A percentile compares a stretch with the other conserved stretches of the same genome.
These are phyloP conservation scores for Dichomitus squalens DNA, from an alignment of 1,284 basidiomycete genomes.

Conservation along the genomic window DNA sequence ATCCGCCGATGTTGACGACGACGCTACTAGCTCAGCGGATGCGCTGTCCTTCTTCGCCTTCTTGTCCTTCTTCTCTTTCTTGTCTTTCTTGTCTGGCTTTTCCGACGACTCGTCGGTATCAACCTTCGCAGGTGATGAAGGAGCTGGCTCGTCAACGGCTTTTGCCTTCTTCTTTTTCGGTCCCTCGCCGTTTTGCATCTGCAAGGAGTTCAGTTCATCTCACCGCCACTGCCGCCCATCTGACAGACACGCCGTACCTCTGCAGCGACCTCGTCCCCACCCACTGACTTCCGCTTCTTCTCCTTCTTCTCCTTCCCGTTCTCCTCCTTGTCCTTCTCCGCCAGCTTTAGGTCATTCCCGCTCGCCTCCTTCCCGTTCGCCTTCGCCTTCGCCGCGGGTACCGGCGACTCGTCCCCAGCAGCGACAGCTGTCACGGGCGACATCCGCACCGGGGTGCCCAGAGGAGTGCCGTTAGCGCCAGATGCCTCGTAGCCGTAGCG, in stretches of 20 bases:
- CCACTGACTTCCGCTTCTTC: constrained; percentile 31
- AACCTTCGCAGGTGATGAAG: constrained; percentile 16
- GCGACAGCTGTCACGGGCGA: constrained; percentile 37
- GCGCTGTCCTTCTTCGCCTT: constrained; percentile 10
- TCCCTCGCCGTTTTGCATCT: constrained; percentile 19
- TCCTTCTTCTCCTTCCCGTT: constrained; percentile 30
- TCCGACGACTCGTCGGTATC: constrained; percentile 8
- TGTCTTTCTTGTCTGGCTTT: constrained; percentile 24
- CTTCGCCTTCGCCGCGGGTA: constrained; percentile 1
- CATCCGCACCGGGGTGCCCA: constrained; percentile 63
- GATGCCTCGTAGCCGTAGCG: constrained; percentile 43
- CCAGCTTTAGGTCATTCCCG: constrained; percentile 6
- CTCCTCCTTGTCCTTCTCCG: constrained; percentile 17
- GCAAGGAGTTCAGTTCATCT: neutral
- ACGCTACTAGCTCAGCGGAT: constrained; percentile 8
- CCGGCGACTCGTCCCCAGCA: constrained; percentile 13
- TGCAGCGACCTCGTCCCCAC: constrained; percentile 12
- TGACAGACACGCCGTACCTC: constrained; percentile 4
- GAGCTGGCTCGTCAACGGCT: constrained; percentile 11
- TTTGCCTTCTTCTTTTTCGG: constrained; percentile 34
- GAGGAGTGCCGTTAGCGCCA: constrained; percentile 68
- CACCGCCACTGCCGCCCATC: neutral
- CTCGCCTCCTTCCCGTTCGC: constrained; percentile 2
- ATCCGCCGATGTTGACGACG: constrained; percentile 12
- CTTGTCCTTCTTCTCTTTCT: constrained; percentile 26